A percentile compares a stretch with the other conserved stretches of the same genome.
Conservation (phyloP, 306 rosid genomes). For the Boehmeria nivea region DNA sequence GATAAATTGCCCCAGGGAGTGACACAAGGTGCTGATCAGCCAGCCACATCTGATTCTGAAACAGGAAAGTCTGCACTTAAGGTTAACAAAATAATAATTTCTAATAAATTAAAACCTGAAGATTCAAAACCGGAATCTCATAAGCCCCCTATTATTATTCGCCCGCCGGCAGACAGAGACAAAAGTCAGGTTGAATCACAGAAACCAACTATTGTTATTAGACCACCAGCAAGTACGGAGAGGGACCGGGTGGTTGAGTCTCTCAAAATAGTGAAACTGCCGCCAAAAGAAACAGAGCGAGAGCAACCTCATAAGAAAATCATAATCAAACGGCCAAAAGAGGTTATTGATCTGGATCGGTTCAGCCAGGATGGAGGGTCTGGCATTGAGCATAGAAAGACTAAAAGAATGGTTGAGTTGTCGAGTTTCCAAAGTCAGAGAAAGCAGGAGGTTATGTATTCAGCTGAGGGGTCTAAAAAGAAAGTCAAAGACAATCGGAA, state of each 20-base stretch:
- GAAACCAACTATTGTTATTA: slow-evolving; percentile 38
- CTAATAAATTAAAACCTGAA: slow-evolving; percentile 61
- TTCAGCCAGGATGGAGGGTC: slow-evolving; percentile 55
- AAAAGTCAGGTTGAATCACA: slow-evolving; percentile 25
- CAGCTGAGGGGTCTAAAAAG: slow-evolving; percentile 40
- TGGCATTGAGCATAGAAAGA: slow-evolving; percentile 60
- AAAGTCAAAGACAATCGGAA: slow-evolving; percentile 59
- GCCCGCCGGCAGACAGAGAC: slow-evolving; percentile 54
- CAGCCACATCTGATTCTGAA: slow-evolving; percentile 71
- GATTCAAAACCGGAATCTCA: slow-evolving; percentile 55
- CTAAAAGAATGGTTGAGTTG: slow-evolving; percentile 83
- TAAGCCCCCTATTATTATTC: slow-evolving; percentile 54
- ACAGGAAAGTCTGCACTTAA: slow-evolving; percentile 54
- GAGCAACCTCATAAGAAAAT: slow-evolving; percentile 77
- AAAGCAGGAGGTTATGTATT: slow-evolving; percentile 46
- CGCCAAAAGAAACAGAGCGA: slow-evolving; percentile 46
- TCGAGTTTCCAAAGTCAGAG: slow-evolving; percentile 58
- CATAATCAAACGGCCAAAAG: slow-evolving; percentile 68
- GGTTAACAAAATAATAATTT: slow-evolving; percentile 59
- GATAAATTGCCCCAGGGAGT: slow-evolving; percentile 52
- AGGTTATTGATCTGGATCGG: slow-evolving; percentile 58
- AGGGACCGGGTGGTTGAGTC: slow-evolving; percentile 46
- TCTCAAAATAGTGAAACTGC: slow-evolving; percentile 43
- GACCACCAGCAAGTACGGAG: slow-evolving; percentile 40
- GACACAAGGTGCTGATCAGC: slow-evolving; percentile 51